Percentiles rank a stretch among this genome's conserved stretches.
Conservation (phyloP, 164 flowering plant species). For the Echeveria elegans region DNA sequence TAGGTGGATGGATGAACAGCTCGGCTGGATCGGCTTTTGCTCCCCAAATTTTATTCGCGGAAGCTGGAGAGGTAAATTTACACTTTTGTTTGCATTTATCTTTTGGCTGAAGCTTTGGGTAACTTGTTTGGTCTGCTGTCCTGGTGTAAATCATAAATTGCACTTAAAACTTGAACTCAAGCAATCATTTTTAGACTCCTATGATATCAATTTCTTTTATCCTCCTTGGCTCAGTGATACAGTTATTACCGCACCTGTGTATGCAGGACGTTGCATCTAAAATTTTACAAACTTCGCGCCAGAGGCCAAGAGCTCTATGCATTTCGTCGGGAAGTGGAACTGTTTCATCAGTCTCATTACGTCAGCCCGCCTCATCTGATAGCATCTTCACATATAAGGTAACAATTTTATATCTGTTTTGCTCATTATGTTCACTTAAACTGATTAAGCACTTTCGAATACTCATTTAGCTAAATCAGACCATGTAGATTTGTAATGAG, state of each 20-base stretch:
- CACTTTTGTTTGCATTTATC: background rate
- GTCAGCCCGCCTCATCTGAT: slow-evolving; percentile 41
- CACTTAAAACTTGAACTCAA: too few species aligned
- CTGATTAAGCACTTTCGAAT: too few species aligned
- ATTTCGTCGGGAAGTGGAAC: slow-evolving; percentile 50
- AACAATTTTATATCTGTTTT: background rate
- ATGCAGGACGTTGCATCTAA: slow-evolving; percentile 15
- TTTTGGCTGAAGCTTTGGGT: background rate
- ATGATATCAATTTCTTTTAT: too few species aligned
- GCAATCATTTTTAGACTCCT: too few species aligned
- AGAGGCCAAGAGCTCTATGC: slow-evolving; percentile 54
- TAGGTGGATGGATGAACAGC: slow-evolving; percentile 69
- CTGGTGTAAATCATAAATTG: too few species aligned
- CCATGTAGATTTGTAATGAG: background rate
- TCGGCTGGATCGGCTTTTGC: slow-evolving; percentile 65
- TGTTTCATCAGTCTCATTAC: slow-evolving; percentile 46
- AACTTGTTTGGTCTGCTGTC: too few species aligned
- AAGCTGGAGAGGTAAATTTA: slow-evolving; percentile 44
- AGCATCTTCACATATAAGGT: slow-evolving; percentile 48
- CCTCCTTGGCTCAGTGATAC: too few species aligned
- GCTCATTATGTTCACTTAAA: background rate
- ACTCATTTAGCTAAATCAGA: background rate
- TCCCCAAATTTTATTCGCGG: slow-evolving; percentile 43
- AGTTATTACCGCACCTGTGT: background rate
- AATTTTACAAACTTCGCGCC: slow-evolving; percentile 44